Evolutionary conservation across 2,329 filamentous ascomycete genomes (phyloP), one percentile per base, ranked within the genome.

Genomic region (Aspergillus sp.): DNA sequence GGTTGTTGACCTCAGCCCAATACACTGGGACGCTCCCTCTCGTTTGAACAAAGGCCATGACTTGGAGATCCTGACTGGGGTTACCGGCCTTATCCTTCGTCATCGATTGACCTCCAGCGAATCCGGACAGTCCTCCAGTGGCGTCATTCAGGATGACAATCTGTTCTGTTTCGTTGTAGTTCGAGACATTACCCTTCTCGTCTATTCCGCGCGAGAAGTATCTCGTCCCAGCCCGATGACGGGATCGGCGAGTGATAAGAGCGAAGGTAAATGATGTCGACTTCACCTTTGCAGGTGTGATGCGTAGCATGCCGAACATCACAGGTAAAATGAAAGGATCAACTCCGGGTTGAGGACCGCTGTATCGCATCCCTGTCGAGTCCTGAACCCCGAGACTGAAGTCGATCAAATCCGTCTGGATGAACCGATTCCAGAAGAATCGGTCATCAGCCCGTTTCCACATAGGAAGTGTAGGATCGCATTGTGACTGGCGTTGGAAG

Each of bases 111-210:
- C 87, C 88, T 49, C 89, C 88, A 46, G 87, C 87, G 71, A 89
- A 96, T 6, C 91, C 92, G 38, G 89, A 86, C 41, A 94, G 75
- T 1, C 88, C 87, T 52, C 84, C 84, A 3, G 81, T 80, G 45
- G 82, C 80, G 72, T 97, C 94, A 64, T 97, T 97, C 61, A 97
- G 74, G 35, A 99, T 84, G 55, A 96, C 81, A 32, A 94, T 80
- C 69, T 99, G 94, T 69, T 99, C 94, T 0, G 94, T 97, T 78
- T 99, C 94, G 68, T 99, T 99, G 80, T 93, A 99, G 71, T 99
- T 99, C 60, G 94, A 90, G n/a, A 94, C 94, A 69, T 97, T 85
- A 20, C 94, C 94, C 56, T 94, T 81, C 59, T 96, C 92, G 67
- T 99, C 93, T 44, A 97, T 84, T 47, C 94, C 94, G 59, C 94